Evolutionary conservation across 1,139 yeast genomes (phyloP).

Genomic region (Kodamaea plutei): DNA sequence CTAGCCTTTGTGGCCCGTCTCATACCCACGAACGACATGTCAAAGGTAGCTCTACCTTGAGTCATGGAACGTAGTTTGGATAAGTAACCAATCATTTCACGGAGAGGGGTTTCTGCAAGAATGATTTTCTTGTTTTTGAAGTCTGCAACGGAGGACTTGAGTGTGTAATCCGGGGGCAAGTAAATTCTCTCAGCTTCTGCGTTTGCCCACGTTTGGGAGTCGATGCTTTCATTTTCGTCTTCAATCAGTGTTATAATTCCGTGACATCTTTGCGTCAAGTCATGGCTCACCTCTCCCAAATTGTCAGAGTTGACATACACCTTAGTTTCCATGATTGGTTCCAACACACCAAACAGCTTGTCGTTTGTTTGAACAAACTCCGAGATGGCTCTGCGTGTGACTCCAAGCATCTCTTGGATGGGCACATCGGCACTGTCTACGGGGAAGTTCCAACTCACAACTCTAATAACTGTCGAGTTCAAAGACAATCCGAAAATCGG

Average conservation of each 20-base stretch:
- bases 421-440: constrained; percentile 30
- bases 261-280: constrained; percentile 59
- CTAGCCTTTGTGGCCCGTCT: constrained; percentile 52
- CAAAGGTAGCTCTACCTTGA: constrained; percentile 83
- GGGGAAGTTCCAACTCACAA: constrained; percentile 53
- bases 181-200: constrained; percentile 50
- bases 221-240: constrained; percentile 47
- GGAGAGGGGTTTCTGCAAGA: constrained; percentile 75
- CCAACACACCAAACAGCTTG: constrained; percentile 53
- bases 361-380: constrained; percentile 31
- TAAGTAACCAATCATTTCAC: constrained; percentile 88
- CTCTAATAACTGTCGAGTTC: constrained; percentile 54
- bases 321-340: constrained; percentile 82
- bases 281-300: constrained; percentile 82
- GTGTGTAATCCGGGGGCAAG: constrained; percentile 58
- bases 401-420: constrained; percentile 25
- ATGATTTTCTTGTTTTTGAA: constrained; percentile 50
- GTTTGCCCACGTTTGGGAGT: constrained; percentile 39
- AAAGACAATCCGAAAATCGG: constrained; percentile 59
- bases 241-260: constrained; percentile 67
- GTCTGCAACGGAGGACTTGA: constrained; percentile 15
- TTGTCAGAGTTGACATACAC: constrained; percentile 67
- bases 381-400: constrained; percentile 30
- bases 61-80: constrained; percentile 76
- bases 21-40: constrained; percentile 76